Evolutionary conservation across 306 rosid genomes (phyloP), one percentile per base, ranked within the genome.

Genomic region (Cucumis sativus): DNA sequence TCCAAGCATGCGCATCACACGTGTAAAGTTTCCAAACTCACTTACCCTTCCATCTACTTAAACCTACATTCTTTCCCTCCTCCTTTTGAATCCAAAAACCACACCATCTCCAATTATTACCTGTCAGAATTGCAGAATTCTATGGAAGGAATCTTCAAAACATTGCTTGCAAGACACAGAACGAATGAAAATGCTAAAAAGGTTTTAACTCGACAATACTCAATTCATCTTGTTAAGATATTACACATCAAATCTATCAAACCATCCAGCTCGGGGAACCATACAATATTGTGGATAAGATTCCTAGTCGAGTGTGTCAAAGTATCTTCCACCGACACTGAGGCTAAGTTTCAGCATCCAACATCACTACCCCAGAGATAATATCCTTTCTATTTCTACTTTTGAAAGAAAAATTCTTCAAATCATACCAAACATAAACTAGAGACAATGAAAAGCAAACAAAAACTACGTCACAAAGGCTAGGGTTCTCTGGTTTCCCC

Each of bases 1-100:
- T 2, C 37, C 41, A 37, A 28, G 79, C 79, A 62, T 40, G 79
- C 83, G 78, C 75, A 51, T 60, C 54, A 28, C 79, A 80, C 74
- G 62, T 74, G 25, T 23, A 43, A 60, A 56, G 57, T 41, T 21
- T 58, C 13, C 64, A 41, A 37, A 52, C 57, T 52, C 57, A 16
- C 20, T 52, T 17, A 6, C 57, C n/a, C 55, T 14, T 14, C 55
- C 37, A 5, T 52, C 57, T 52, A 52, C 7, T 5, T 52, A 52
- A 52, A 52, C 20, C 57, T 8, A 52, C 57, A 52, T 52, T 55
- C 59, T 18, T 7, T 21, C 23, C 21, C 37, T 33, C 23, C n/a
- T 62, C 13, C 47, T 35, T n/a, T 40, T 35, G 4, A 0, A 10
- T 3, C 40, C 40, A 8, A 61, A 28, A 64, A 8, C 20, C 47